Evolutionary conservation across 805 yeast genomes (phyloP).

Genomic region (Metschnikowia cerradonensis): DNA sequence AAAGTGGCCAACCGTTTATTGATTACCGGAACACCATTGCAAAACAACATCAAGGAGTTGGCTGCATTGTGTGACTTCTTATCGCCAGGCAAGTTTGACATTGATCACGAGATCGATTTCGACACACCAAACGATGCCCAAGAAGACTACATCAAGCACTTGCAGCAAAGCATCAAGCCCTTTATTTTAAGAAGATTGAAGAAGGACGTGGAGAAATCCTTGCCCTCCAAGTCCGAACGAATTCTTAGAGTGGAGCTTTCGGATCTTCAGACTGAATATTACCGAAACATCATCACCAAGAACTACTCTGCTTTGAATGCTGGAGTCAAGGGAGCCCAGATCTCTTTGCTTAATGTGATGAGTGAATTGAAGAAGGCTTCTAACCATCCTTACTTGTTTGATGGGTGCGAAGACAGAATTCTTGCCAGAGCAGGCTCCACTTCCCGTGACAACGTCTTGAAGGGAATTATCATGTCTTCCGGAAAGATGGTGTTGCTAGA

Average conservation of each 20-base stretch:
- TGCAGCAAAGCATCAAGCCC: conserved; percentile 84
- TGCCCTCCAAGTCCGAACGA: conserved; percentile 94
- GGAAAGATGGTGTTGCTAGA: conserved; percentile 98
- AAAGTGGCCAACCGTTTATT: conserved; percentile 78
- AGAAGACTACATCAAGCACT: conserved; percentile 79
- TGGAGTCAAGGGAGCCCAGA: conserved; percentile 69
- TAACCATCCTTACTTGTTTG: conserved; percentile 94
- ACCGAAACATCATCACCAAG: conserved; percentile 86
- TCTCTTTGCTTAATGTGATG: conserved; percentile 87
- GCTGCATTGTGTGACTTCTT: conserved; percentile 92
- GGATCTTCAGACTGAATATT: conserved; percentile 91
- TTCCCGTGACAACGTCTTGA: conserved; percentile 73
- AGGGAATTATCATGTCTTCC: conserved; percentile 94
- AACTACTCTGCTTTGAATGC: conserved; percentile 89
- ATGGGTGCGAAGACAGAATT: conserved; percentile 84
- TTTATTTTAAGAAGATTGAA: conserved; percentile 89
- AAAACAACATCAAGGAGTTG: conserved; percentile 89
- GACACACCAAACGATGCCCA: conserved; percentile 84
- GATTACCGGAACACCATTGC: conserved; percentile 97
- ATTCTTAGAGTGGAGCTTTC: conserved; percentile 92
- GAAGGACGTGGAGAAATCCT: conserved; percentile 94
- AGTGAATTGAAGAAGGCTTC: conserved; percentile 95
- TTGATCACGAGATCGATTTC: conserved; percentile 93
- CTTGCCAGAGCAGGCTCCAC: conserved; percentile 56
- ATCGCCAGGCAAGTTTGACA: conserved; percentile 90